phyloP scores from a whole-genome alignment of 495 filamentous ascomycete genomes.

The Penicillium manginii region DNA sequence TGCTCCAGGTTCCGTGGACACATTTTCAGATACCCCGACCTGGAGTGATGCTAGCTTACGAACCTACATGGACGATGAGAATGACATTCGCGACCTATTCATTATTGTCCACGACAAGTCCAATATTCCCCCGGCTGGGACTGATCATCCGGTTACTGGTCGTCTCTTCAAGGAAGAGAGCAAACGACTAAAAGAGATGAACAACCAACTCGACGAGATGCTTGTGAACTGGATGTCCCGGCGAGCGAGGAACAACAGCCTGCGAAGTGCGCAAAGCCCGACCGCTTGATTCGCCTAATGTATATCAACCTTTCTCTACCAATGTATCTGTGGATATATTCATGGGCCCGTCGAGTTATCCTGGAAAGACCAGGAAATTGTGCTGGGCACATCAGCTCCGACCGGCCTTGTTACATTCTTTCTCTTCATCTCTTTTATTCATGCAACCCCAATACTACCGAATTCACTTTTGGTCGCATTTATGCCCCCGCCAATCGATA shows the following conservation, averaged over 20 bases:
- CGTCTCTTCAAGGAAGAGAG: slow-evolving; percentile 85
- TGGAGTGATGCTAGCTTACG: slow-evolving; percentile 88
- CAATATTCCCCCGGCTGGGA: slow-evolving; percentile 71
- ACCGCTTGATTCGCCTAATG: slow-evolving; percentile 18
- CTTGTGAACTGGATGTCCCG: slow-evolving; percentile 79
- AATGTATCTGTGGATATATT: slow-evolving; percentile 22
- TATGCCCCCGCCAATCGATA: slow-evolving; percentile 12
- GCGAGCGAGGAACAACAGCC: slow-evolving; percentile 41
- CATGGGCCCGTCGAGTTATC: slow-evolving; percentile 9
- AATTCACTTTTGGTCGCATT: slow-evolving; percentile 4
- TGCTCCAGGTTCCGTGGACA: slow-evolving; percentile 46
- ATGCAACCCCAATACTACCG: background rate
- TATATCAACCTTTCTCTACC: slow-evolving; percentile 11
- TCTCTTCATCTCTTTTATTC: slow-evolving; percentile 3
- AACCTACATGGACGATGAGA: slow-evolving; percentile 88
- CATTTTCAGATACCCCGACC: slow-evolving; percentile 47
- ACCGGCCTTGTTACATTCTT: slow-evolving; percentile 18
- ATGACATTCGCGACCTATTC: slow-evolving; percentile 88
- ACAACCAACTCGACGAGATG: slow-evolving; percentile 81
- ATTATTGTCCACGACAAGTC: slow-evolving; percentile 90
- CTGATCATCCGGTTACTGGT: slow-evolving; percentile 82
- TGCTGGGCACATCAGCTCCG: slow-evolving; percentile 32
- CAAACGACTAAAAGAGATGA: slow-evolving; percentile 78
- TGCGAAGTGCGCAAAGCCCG: slow-evolving; percentile 21
- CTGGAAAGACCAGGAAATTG: slow-evolving; percentile 13